Evolutionary conservation across 2,329 filamentous ascomycete genomes (phyloP), one percentile per base, ranked within the genome.

Genomic region (Escovopsis sp.): DNA sequence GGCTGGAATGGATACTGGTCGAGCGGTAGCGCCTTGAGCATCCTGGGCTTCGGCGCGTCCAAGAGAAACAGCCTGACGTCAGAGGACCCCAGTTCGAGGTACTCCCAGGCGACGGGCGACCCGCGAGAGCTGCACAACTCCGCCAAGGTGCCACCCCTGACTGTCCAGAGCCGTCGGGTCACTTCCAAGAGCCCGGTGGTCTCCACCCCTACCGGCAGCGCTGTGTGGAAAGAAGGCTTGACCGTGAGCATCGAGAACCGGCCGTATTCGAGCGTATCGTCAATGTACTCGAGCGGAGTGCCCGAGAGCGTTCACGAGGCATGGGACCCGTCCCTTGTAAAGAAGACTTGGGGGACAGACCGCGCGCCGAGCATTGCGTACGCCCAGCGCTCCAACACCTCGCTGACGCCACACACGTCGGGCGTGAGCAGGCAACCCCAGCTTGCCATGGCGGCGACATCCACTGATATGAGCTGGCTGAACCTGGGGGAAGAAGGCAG

Each of bases 1-100:
- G 80, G 80, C 38, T 86, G 81, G 81, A 84, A 84, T 57, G 67
- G 75, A 41, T 86, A 85, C 60, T 86, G 82, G 73, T 83, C 80
- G 12, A 80, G 79, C 39, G 81, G 81, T 41, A 82, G 79, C 49
- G 72, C 78, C 7, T 61, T 80, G 43, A 79, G 80, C 52, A 72
- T 81, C 20, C 64, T 83, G 7, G 77, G 76, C 12, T 72, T 78
- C 40, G 74, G 72, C 12, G 57, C 55, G 48, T 54, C 63, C 31
- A 64, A 68, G 53, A 58, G 70, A 47, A 60, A 62, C 30, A 79
- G 74, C 0, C 63, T 67, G n/a, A 64, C 56, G 15, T 78, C 71
- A 4, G 73, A 76, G 30, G 58, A 60, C 39, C 27, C 27, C 27
- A 72, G 73, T 54, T 77, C 74, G 39, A 65, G 62, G 16, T 79